Conservation (phyloP, 495 filamentous ascomycete genomes). For the Hyaloscypha variabilis region DNA sequence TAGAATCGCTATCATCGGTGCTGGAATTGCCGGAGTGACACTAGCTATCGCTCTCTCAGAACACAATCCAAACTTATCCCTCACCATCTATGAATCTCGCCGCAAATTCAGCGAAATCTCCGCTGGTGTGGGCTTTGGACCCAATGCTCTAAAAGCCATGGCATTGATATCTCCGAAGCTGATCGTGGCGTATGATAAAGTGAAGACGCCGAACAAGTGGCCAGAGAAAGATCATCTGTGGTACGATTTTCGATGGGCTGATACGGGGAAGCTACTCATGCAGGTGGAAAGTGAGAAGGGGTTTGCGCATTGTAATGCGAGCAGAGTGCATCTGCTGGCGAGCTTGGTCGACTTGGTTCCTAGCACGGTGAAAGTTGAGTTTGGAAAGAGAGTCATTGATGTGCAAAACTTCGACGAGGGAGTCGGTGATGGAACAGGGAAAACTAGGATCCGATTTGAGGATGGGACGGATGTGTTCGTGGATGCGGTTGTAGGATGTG, state of each 20-base stretch:
- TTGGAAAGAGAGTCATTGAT: constrained; percentile 39
- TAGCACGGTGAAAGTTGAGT: constrained; percentile 36
- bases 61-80: constrained; percentile 11
- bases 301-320: constrained; percentile 34
- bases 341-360: constrained; percentile 58
- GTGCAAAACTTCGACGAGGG: not conserved
- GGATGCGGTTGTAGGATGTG: constrained; percentile 57
- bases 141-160: constrained; percentile 61
- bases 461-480: constrained; percentile 50
- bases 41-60: constrained; percentile 18
- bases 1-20: constrained; percentile 23
- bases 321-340: constrained; percentile 61
- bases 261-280: constrained; percentile 19
- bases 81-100: constrained; percentile 26
- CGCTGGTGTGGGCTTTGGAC: constrained; percentile 61
- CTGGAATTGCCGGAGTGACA: constrained; percentile 17
- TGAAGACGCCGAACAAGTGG: constrained; percentile 26
- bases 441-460: constrained; percentile 41
- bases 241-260: constrained; percentile 28
- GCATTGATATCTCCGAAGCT: constrained; percentile 49
- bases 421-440: constrained; percentile 13
- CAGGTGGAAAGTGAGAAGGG: constrained; percentile 16
- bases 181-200: constrained; percentile 34
- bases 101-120: constrained; percentile 44
- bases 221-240: constrained; percentile 26